These are phyloP conservation scores for Rhodotorula sp. DNA, from an alignment of 1,284 basidiomycete genomes.

Conservation along the genomic window DNA sequence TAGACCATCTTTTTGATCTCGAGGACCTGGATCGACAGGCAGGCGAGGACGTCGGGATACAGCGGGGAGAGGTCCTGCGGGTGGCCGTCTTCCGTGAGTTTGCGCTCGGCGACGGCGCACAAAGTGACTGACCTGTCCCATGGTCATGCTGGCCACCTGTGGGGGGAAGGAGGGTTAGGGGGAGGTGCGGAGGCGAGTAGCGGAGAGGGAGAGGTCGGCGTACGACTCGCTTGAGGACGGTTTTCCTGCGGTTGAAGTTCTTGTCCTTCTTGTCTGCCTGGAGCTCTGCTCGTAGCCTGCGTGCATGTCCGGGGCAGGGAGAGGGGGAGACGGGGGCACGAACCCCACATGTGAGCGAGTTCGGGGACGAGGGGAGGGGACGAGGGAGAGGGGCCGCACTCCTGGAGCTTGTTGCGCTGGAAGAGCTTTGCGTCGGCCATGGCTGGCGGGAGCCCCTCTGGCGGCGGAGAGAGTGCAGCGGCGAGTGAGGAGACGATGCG, in stretches of 20 bases:
- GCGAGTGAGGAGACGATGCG: neutral
- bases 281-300: conserved; percentile 60
- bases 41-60: conserved; percentile 85
- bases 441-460: neutral
- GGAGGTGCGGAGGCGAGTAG: neutral
- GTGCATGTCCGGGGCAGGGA: neutral
- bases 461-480: neutral
- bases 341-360: neutral
- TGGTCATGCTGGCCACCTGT: conserved; percentile 83
- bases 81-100: neutral
- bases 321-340: neutral
- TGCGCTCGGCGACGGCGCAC: neutral
- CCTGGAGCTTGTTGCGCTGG: conserved; percentile 36
- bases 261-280: conserved; percentile 87
- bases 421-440: conserved; percentile 42
- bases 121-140: conserved; percentile 84
- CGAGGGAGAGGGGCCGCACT: conserved; percentile 20
- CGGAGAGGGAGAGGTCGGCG: neutral
- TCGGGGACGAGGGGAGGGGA: neutral
- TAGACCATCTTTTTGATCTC: conserved; percentile 99
- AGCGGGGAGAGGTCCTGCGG: conserved; percentile 78
- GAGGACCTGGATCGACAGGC: conserved; percentile 79
- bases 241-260: conserved; percentile 86
- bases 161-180: neutral
- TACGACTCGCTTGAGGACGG: conserved; percentile 86